These are phyloP conservation scores for Trichomonascaceae sp. DNA, from an alignment of 1,139 yeast genomes.

Conservation along the genomic window DNA sequence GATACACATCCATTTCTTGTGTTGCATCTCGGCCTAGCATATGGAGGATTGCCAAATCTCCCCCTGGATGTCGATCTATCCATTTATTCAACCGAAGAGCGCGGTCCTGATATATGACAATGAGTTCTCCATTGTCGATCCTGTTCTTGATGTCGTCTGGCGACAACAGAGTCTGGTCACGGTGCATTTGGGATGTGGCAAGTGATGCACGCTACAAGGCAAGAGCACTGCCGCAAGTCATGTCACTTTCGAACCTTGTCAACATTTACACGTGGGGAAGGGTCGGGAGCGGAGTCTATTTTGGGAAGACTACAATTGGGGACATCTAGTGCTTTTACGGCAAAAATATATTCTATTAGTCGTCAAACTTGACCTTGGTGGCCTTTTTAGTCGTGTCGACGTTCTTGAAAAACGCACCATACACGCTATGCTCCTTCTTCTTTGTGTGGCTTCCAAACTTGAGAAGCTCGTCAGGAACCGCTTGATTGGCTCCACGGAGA, in stretches of 20 bases:
- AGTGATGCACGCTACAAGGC: no score
- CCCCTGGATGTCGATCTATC: constrained; percentile 76
- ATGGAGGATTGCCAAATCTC: constrained; percentile 71
- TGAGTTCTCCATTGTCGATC: constrained; percentile 54
- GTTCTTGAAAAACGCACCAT: constrained; percentile 92
- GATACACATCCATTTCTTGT: constrained; percentile 66
- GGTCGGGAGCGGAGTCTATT: no score
- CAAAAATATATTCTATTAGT: background rate
- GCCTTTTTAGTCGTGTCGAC: constrained; percentile 82
- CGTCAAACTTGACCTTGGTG: constrained; percentile 69
- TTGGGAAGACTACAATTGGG: no score
- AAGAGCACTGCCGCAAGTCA: no score
- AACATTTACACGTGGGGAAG: no score
- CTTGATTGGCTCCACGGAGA: constrained; percentile 84
- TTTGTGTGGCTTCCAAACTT: constrained; percentile 97
- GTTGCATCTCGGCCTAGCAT: constrained; percentile 85
- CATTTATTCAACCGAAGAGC: constrained; percentile 60
- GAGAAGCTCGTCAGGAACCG: constrained; percentile 90
- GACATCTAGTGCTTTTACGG: no score
- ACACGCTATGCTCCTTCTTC: constrained; percentile 91
- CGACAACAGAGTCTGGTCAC: constrained; percentile 7
- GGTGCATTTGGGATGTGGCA: no score
- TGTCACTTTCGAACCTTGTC: no score
- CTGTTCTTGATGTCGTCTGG: constrained; percentile 32
- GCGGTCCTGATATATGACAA: constrained; percentile 48